Evolutionary conservation across 1,139 yeast species (phyloP), one percentile per base, ranked within the genome.

Genomic region (Torulaspora pretoriensis): DNA sequence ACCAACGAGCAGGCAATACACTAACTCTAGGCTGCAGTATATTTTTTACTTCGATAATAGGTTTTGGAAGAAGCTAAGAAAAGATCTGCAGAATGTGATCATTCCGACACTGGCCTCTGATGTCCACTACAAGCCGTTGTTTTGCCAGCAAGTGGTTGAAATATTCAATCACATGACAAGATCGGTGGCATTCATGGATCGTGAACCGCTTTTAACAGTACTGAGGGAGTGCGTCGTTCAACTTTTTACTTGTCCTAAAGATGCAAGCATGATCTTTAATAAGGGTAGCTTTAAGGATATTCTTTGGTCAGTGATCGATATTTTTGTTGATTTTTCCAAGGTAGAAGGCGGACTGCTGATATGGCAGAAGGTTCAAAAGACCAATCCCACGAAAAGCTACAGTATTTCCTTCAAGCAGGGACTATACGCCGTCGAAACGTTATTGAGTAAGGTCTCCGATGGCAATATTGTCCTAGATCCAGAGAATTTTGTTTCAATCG

Each of bases 301-400:
- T 1, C 51, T 82, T 16, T 73, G 74, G 44, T 77, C 84, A 1
- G 62, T 77, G 4, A 64, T 72, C 5, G 67, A 67, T n/a, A 51
- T 78, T 6, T 72, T 79, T 40, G 74, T 73, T 45, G 70, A 71
- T 22, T 64, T 64, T 48, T 56, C 64, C 9, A 60, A 56, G 33
- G 37, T 54, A n/a, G 74, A 74, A 33, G 31, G 69, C 71, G 35
- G 72, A 69, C 61, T 65, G 60, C 41, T 75, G 75, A 59, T 64
- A 65, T 88, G 64, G 82, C 83, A 56, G 81, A 83, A 60, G 32
- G 65, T 63, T 8, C 64, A 59, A 38, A 55, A 61, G 68, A 92
- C 56, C 68, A 89, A 56, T 79, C 90, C 82, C 77, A 88, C 51
- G 83, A 86, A 64, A 70, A 86, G 38, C 78, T 88, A 61, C 76